Evolutionary conservation across 2,329 filamentous ascomycete genomes (phyloP).

Genomic region (Sporothrix globosa): DNA sequence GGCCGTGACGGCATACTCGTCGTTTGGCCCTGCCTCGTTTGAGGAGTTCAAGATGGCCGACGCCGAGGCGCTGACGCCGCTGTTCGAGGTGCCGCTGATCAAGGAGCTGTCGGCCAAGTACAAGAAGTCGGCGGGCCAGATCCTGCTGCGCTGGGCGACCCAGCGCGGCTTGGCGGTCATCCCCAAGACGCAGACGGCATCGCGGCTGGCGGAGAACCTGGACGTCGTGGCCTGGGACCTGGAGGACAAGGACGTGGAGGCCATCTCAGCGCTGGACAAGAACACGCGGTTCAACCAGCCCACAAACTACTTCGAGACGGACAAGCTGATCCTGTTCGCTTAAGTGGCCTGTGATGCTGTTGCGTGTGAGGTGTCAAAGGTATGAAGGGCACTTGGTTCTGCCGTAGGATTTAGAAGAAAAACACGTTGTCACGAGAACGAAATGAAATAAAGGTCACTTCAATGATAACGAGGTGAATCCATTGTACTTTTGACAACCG

Average conservation of each 20-base stretch:
- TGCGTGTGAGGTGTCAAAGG: not conserved
- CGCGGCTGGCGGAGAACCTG: conserved; percentile 58
- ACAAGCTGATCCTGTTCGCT: conserved; percentile 62
- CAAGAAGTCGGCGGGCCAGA: conserved; percentile 74
- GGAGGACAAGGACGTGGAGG: conserved; percentile 57
- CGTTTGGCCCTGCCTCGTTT: conserved; percentile 79
- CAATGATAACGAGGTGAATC: not conserved
- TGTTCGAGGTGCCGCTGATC: conserved; percentile 71
- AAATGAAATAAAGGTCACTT: conserved; percentile 6
- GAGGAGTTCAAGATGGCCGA: conserved; percentile 73
- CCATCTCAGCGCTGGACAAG: conserved; percentile 58
- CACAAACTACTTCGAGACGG: conserved; percentile 55
- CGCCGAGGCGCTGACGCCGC: conserved; percentile 59
- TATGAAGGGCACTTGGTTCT: not conserved
- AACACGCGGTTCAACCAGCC: conserved; percentile 66
- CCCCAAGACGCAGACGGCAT: conserved; percentile 63
- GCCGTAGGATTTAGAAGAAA: not conserved
- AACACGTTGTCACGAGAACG: not conserved
- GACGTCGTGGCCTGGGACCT: conserved; percentile 61
- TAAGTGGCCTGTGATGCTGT: conserved; percentile 42
- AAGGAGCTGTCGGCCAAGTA: conserved; percentile 69
- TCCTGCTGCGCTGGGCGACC: conserved; percentile 84
- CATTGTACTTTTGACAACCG: too few species aligned
- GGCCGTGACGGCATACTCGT: conserved; percentile 79
- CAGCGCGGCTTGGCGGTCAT: conserved; percentile 81